Conservation (phyloP, 306 rosid genomes). For the Sophora flavescens region DNA sequence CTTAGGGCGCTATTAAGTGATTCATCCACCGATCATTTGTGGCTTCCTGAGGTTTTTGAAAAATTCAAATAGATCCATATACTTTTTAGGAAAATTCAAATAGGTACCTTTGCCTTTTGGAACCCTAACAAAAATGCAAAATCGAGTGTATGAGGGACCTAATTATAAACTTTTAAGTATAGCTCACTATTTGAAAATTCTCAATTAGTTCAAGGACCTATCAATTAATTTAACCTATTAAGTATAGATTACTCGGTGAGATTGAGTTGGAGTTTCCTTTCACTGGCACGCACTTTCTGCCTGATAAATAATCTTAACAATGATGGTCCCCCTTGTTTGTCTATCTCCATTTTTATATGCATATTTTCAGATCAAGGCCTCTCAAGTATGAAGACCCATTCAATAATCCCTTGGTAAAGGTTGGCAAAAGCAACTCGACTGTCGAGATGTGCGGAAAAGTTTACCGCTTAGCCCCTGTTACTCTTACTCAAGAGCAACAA, state of each 20-base stretch:
- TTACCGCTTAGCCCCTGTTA: conserved; percentile 93
- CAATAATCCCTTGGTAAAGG: conserved; percentile 88
- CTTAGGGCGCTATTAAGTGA: no score
- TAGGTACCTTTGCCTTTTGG: no score
- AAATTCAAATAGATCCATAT: no score
- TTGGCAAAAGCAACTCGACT: conserved; percentile 75
- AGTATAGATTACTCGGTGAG: background rate
- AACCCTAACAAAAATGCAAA: no score
- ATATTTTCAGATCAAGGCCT: conserved; percentile 72
- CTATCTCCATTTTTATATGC: conserved; percentile 29
- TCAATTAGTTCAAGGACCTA: no score
- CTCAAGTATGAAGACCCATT: conserved; percentile 95
- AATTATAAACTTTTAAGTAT: no score
- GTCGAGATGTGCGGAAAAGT: conserved; percentile 94
- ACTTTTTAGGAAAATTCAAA: no score
- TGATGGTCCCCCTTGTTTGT: conserved; percentile 10
- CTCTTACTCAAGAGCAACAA: conserved; percentile 87
- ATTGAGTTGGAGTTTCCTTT: background rate
- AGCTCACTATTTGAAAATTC: no score
- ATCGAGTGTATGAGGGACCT: no score
- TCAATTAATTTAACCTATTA: no score
- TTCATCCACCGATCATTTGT: no score
- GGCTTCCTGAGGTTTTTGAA: no score
- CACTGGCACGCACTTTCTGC: background rate
- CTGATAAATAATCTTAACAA: background rate